phyloP scores from a whole-genome alignment of 116 monocot genomes.

The Papilionanthe hybrid region DNA sequence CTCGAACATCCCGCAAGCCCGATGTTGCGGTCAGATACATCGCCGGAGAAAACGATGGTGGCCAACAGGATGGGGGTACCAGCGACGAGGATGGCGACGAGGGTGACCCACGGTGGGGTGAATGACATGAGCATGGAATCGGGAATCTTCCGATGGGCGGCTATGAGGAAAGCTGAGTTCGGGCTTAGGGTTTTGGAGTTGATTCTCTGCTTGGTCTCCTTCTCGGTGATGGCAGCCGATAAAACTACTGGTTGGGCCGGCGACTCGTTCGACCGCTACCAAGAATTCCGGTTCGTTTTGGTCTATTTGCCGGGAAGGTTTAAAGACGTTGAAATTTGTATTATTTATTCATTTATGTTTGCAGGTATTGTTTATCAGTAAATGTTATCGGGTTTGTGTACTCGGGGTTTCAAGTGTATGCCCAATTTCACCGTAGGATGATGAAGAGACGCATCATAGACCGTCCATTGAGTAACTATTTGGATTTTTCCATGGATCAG shows the following conservation, averaged over 20 bases:
- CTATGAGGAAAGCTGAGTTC: constrained; percentile 15
- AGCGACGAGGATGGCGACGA: not conserved
- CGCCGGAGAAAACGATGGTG: not conserved
- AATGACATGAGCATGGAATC: constrained; percentile 6
- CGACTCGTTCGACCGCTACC: constrained; percentile 43
- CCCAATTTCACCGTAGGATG: constrained; percentile 30
- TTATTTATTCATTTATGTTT: not conserved
- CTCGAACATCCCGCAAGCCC: constrained; percentile 10
- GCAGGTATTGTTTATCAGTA: constrained; percentile 56
- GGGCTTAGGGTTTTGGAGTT: constrained; percentile 39
- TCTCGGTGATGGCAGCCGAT: constrained; percentile 44
- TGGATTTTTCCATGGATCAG: constrained; percentile 79
- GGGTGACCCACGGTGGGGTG: constrained; percentile 3
- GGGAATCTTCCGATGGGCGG: constrained; percentile 6
- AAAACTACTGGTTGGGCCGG: constrained; percentile 45
- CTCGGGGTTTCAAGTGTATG: constrained; percentile 61
- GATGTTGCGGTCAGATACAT: constrained; percentile 5
- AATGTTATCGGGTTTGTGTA: constrained; percentile 62
- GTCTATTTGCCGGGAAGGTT: not conserved
- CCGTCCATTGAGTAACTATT: constrained; percentile 36
- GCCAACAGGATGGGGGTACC: constrained; percentile 12
- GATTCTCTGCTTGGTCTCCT: constrained; percentile 31
- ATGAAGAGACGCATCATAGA: constrained; percentile 41
- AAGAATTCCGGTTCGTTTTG: constrained; percentile 34
- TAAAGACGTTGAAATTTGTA: not conserved